Base-by-base conservation (phyloP, 345 rosid genomes). In the Toxicodendron radicans region DNA sequence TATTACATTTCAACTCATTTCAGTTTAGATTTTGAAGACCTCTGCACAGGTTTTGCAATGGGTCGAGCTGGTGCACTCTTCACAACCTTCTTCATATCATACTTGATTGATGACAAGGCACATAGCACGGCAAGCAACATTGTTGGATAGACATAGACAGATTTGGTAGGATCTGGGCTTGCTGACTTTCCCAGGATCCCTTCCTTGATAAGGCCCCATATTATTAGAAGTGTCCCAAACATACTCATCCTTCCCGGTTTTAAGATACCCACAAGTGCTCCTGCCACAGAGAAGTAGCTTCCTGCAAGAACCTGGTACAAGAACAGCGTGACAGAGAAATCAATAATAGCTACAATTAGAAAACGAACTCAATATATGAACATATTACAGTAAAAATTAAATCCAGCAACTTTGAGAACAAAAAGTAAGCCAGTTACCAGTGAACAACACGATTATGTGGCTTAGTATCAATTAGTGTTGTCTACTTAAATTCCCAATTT, bases 121-220 rank as follows among this genome's bases (percentile, higher is more conserved):
- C 92, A 92, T 73, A 94, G 70, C 70, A 92, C 79, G 0, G 94
- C 97, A 69, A 92, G 64, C 79, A 90, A 74, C 88, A 95, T 91
- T 6, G 98, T 89, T 0, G 98, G 98, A 74, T 95, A 90, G 20
- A 95, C 94, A 68, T 87, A 90, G 30, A 90, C 86, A 68, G 90
- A 67, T 74, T 59, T 89, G 11, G 87, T 24, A 64, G 97, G 98
- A 79, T 95, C 97, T 1, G 88, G 82, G 77, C 85, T 88, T 32
- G 32, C 85, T 5, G 94, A 92, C 87, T 95, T 92, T 75, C 91
- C 88, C 79, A 87, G 79, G 68, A 95, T 88, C 57, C 97, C 97
- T 80, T 92, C 98, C 88, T 92, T 91, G 72, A 95, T 89, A 61
- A 92, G 97, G 48, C 99, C 98, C 99, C 97, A 95, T 35, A 90